Conservation (phyloP, 192 early-diverging fungal genomes). For the Gigaspora rosea region DNA sequence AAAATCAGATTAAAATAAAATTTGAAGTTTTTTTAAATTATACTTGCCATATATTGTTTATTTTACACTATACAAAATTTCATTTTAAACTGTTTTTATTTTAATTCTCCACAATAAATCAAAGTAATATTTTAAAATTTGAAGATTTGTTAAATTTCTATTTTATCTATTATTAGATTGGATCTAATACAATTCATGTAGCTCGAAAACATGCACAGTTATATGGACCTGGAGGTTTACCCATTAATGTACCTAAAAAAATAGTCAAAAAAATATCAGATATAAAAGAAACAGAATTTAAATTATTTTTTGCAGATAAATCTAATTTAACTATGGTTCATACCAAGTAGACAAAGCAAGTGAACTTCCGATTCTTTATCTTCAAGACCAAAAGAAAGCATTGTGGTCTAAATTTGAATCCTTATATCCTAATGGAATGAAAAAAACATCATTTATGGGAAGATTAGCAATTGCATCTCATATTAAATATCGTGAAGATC, state of each 20-base stretch:
- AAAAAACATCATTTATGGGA: neutral
- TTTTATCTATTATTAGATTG: neutral
- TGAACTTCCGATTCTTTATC: neutral
- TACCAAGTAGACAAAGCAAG: neutral
- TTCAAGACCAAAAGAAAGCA: conserved; percentile 19
- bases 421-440: conserved; percentile 7
- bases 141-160: too few species aligned
- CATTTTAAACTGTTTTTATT: too few species aligned
- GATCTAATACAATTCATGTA: neutral
- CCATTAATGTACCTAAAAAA: neutral
- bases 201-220: neutral
- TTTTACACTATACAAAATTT: too few species aligned
- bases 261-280: neutral
- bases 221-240: neutral
- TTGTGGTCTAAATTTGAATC: conserved; percentile 9
- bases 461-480: neutral
- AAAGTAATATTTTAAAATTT: neutral
- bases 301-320: conserved; percentile 15
- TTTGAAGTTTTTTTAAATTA: too few species aligned
- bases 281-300: conserved; percentile 20
- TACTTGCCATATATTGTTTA: too few species aligned
- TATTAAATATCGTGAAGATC: conserved; percentile 8
- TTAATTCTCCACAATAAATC: too few species aligned
- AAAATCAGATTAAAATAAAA: too few species aligned
- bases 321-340: conserved; percentile 4